Base-by-base conservation (phyloP, 2,329 filamentous ascomycete genomes). In the Fusarium sp. region DNA sequence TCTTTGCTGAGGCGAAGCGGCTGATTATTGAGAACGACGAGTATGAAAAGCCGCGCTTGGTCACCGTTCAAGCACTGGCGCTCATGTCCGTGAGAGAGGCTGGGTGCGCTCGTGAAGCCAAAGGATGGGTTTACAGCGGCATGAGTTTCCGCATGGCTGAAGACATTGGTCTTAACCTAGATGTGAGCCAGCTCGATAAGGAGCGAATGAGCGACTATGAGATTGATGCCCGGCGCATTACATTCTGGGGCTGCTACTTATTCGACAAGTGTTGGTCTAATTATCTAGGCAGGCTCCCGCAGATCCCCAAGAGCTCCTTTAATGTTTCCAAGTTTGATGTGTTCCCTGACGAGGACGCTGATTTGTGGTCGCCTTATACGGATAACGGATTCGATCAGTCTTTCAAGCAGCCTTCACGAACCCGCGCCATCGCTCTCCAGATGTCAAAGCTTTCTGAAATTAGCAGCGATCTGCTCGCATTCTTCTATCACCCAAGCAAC, bases 251-350 rank as follows among this genome's bases (percentile, higher is more conserved):
- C 7, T 97, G 93, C 74, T 98, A 95, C 76, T 79, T 97, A n/a
- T 96, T 98, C 74, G 95, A 99, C 80, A 98, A 97, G 83, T 96
- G 92, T 75, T 98, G 94, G 93, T 97, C 93, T 45, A 98, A 97
- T 74, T 98, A 98, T 70, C 85, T 98, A 25, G 94, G 95, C 43
- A 89, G 95, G 39, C 82, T 97, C 61, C 94, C 95, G 10, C 94
- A 97, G 75, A 80, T 98, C 10, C 89, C 92, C 0, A 88, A 87
- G 38, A 87, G 88, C 28, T 91, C 91, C 7, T 91, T 92, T 69
- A 96, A 90, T 31, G 91, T 93, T 1, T 90, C 92, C 25, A 96
- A 94, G 74, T 91, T 92, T 65, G 93, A 97, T 58, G 92, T 97
- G 10, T 95, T 97, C 67, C 93, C 93, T 0, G 85, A 88, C 47